phyloP scores from a whole-genome alignment of 306 rosid species.

The Quercus robur region DNA sequence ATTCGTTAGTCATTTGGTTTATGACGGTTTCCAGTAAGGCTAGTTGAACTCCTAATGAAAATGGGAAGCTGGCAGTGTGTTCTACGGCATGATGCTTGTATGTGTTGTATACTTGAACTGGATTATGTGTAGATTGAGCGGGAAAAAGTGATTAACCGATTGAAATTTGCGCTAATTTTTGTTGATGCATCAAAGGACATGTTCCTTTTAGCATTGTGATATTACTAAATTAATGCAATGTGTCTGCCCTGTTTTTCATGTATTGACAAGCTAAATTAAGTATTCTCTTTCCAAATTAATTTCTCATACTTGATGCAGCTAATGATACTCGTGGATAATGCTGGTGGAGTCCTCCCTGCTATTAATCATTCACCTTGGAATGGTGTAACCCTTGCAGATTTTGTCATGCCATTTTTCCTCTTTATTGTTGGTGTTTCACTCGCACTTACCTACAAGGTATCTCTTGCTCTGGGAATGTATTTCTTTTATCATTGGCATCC shows the following conservation, averaged over 20 bases:
- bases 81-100: not conserved
- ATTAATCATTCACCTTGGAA: slow-evolving; percentile 97
- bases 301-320: slow-evolving; percentile 53
- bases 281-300: not conserved
- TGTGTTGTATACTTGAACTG: not conserved
- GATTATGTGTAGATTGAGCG: not conserved
- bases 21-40: not conserved
- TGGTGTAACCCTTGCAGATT: slow-evolving; percentile 90
- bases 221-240: not conserved
- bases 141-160: not conserved
- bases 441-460: slow-evolving; percentile 90
- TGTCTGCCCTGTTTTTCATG: not conserved
- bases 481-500: not conserved
- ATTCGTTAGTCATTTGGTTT: not conserved
- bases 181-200: not conserved
- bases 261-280: not conserved
- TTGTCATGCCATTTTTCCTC: slow-evolving; percentile 94
- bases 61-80: not conserved
- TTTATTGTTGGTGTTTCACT: slow-evolving; percentile 92
- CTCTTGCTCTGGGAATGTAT: not conserved
- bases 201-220: not conserved
- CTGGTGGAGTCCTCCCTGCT: slow-evolving; percentile 79
- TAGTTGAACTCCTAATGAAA: not conserved
- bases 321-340: slow-evolving; percentile 93
- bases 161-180: not conserved